Evolutionary conservation across 345 rosid genomes (phyloP).

Genomic region (Eucalyptus urophylla): DNA sequence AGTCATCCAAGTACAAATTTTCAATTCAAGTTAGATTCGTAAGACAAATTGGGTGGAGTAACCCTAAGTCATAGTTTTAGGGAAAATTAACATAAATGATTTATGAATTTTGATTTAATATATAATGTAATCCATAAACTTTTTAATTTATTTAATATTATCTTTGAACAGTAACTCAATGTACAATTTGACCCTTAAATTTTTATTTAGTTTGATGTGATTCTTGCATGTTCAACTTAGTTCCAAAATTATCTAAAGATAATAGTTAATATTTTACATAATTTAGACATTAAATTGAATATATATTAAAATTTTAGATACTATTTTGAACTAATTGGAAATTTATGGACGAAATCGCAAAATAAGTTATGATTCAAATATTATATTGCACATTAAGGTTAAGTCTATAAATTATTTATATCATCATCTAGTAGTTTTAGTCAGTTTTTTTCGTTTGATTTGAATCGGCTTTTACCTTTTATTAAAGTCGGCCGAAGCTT

Average conservation of each 20-base stretch:
- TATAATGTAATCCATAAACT: fast-evolving
- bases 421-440: no score
- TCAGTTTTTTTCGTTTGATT: no score
- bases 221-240: fast-evolving
- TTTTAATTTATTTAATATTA: no score
- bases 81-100: fast-evolving
- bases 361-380: no score
- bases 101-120: fast-evolving
- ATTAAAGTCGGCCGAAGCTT: not conserved
- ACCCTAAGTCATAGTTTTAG: fast-evolving
- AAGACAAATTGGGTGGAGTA: no score
- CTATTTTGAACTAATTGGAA: no score
- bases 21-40: not conserved
- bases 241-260: fast-evolving
- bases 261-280: fast-evolving
- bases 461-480: not conserved
- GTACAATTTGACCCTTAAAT: fast-evolving
- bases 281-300: fast-evolving
- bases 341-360: no score
- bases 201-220: fast-evolving
- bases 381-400: fast-evolving
- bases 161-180: fast-evolving
- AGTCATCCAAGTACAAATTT: not conserved
- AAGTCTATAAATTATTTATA: no score
- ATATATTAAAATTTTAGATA: no score